These are phyloP conservation scores for Carex parvula DNA, from an alignment of 176 grass and related monocot genomes.

Conservation along the genomic window DNA sequence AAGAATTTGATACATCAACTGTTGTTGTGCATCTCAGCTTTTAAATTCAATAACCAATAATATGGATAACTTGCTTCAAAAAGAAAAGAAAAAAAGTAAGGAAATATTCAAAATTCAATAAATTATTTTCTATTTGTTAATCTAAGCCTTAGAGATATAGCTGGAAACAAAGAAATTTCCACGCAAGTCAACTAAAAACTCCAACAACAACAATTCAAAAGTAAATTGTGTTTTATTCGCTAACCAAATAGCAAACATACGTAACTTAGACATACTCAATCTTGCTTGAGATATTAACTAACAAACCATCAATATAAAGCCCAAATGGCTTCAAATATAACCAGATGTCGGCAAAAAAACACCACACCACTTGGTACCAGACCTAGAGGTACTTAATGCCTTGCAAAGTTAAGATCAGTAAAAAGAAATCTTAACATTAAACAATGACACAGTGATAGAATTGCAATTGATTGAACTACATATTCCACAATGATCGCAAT, in stretches of 20 bases:
- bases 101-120: background rate
- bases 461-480: background rate
- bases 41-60: background rate
- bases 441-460: background rate
- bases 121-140: background rate
- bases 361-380: background rate
- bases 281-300: background rate
- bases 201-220: background rate
- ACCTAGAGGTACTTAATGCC: background rate
- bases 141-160: background rate
- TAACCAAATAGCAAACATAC: background rate
- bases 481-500: conserved; percentile 3
- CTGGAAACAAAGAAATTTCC: background rate
- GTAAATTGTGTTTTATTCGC: background rate
- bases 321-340: background rate
- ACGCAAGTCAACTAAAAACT: background rate
- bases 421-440: background rate
- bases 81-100: background rate
- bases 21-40: background rate
- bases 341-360: background rate
- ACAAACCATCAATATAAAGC: background rate
- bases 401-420: background rate
- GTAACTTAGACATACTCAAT: background rate
- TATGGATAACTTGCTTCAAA: background rate
- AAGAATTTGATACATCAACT: background rate